Evolutionary conservation across 441 rosid species (phyloP).

Genomic region (Brassica balearica): DNA sequence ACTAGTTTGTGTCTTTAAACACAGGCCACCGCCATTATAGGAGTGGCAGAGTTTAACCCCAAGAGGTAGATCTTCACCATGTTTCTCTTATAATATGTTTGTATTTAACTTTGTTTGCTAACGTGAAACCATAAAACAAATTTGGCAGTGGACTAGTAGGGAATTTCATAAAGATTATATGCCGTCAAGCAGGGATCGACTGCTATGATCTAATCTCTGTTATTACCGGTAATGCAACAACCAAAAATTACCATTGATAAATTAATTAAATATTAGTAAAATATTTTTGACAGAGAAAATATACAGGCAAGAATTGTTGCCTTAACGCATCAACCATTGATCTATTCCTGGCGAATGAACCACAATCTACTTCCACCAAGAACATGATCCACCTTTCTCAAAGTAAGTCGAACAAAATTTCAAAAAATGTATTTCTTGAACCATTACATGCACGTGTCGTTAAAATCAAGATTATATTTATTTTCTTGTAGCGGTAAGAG

Average conservation of each 20-base stretch:
- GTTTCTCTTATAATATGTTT: neutral
- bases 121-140: neutral
- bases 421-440: neutral
- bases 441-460: neutral
- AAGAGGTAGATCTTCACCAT: slow-evolving; percentile 50
- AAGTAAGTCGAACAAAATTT: slow-evolving; percentile 52
- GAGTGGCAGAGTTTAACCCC: slow-evolving; percentile 86
- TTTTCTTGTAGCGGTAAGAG: slow-evolving; percentile 61
- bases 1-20: slow-evolving; percentile 3
- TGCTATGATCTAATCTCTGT: slow-evolving; percentile 72
- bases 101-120: neutral
- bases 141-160: slow-evolving; percentile 55
- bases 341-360: slow-evolving; percentile 68
- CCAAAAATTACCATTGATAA: neutral
- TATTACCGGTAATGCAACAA: slow-evolving; percentile 61
- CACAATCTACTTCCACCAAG: slow-evolving; percentile 85
- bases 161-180: slow-evolving; percentile 57
- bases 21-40: slow-evolving; percentile 64
- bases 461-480: neutral
- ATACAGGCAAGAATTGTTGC: slow-evolving; percentile 83
- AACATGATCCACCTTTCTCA: slow-evolving; percentile 92
- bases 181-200: slow-evolving; percentile 67
- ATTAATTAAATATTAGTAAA: neutral
- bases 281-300: neutral
- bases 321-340: slow-evolving; percentile 74